phyloP scores from a whole-genome alignment of 352 stramenopile species.

The Globisporangium nunn region DNA sequence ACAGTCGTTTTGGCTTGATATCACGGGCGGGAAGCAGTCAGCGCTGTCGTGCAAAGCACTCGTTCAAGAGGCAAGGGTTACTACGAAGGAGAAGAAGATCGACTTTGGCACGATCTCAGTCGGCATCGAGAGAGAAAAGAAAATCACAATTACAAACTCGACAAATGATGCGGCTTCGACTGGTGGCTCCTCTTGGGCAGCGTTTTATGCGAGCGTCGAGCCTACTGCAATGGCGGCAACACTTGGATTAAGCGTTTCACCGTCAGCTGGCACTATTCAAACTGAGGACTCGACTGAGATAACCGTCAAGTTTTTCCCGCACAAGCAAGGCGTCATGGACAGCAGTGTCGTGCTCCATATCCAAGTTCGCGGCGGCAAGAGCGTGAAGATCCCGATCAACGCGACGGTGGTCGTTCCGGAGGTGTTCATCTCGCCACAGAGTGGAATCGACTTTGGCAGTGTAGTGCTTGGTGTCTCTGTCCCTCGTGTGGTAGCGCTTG shows the following conservation, averaged over 20 bases:
- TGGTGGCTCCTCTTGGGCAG: conserved; percentile 10
- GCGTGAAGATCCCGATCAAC: conserved; percentile 52
- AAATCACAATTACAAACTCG: conserved; percentile 36
- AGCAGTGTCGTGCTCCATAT: conserved; percentile 32
- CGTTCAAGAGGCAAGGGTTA: conserved; percentile 43
- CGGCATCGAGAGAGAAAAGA: conserved; percentile 60
- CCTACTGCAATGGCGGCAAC: conserved; percentile 23
- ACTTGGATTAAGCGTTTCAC: conserved; percentile 39
- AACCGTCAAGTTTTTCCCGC: conserved; percentile 36
- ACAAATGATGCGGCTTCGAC: conserved; percentile 7
- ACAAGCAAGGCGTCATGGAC: conserved; percentile 46
- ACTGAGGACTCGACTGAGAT: conserved; percentile 52
- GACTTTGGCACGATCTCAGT: conserved; percentile 80
- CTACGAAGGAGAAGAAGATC: conserved; percentile 63
- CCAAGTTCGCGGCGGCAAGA: conserved; percentile 68
- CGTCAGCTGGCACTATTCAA: conserved; percentile 32
- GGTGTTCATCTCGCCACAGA: conserved; percentile 41
- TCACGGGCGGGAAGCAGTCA: conserved; percentile 43
- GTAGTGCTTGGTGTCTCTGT: conserved; percentile 75
- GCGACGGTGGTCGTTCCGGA: conserved; percentile 75
- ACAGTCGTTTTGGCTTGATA: conserved; percentile 43
- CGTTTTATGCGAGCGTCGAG: conserved; percentile 58
- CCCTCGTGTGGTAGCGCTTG: conserved; percentile 50
- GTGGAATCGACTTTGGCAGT: conserved; percentile 63
- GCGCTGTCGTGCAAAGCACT: conserved; percentile 42